These are phyloP conservation scores for Tetraselmis chui DNA, from an alignment of 139 green algal species.

Conservation along the genomic window DNA sequence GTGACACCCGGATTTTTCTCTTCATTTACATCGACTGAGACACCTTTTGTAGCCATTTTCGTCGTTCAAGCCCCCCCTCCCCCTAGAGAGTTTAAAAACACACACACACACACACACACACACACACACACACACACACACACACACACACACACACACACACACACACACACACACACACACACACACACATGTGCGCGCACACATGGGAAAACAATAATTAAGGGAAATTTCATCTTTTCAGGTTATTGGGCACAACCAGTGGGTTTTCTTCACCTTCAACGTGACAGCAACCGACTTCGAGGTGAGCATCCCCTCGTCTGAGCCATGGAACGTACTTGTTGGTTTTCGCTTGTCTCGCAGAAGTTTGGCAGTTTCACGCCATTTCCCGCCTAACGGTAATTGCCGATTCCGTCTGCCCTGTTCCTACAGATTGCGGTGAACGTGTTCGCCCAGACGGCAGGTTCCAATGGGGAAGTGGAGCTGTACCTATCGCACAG, in stretches of 20 bases:
- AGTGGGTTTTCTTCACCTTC: neutral
- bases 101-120: neutral
- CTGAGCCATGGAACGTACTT: neutral
- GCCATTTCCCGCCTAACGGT: too few relatives aligned
- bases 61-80: neutral
- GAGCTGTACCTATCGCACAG: neutral
- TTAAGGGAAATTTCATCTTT: too few relatives aligned
- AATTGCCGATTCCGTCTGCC: neutral
- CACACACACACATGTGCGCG: neutral
- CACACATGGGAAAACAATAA: too few relatives aligned
- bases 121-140: too few relatives aligned
- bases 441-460: neutral
- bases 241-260: neutral
- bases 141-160: too few relatives aligned
- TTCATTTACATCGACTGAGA: neutral
- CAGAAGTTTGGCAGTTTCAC: neutral
- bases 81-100: too few relatives aligned
- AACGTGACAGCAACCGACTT: neutral
- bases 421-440: neutral
- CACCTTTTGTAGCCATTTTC: neutral
- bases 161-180: neutral
- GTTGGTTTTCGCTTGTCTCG: neutral
- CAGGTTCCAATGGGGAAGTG: neutral
- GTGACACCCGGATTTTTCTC: neutral
- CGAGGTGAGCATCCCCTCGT: neutral